A percentile compares a stretch with the other conserved stretches of the same genome.
Conservation (phyloP, 306 rosid genomes). For the Fagus crenata region DNA sequence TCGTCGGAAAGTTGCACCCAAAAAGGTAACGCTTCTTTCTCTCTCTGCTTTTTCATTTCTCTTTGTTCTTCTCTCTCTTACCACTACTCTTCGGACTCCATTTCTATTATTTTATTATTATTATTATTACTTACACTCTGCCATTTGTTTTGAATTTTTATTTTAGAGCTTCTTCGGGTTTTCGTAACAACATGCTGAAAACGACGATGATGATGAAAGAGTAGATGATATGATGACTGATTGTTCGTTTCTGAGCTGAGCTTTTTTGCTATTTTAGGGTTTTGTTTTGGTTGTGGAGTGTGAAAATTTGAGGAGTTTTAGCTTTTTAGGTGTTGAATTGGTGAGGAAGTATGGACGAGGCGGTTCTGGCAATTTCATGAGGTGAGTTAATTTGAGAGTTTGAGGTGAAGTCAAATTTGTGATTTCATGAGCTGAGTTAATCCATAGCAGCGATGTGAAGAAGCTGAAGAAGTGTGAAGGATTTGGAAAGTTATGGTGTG, state of each 20-base stretch:
- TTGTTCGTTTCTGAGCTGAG: too few species aligned
- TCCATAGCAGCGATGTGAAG: neutral
- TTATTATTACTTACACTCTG: conserved; percentile 8
- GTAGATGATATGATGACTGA: neutral
- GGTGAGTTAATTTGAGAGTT: too few species aligned
- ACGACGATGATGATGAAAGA: neutral
- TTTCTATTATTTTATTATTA: conserved; percentile 51
- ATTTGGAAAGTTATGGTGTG: conserved; percentile 38
- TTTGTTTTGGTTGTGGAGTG: too few species aligned
- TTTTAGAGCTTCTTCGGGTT: conserved; percentile 16
- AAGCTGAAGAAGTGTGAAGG: neutral
- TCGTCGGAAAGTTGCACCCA: conserved; percentile 70
- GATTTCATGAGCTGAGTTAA: conserved; percentile 9
- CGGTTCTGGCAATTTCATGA: too few species aligned
- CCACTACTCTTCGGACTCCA: conserved; percentile 34
- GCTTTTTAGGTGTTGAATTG: too few species aligned
- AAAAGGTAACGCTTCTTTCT: conserved; percentile 45
- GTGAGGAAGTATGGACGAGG: too few species aligned
- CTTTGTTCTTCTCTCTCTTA: conserved; percentile 16
- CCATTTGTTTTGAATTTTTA: conserved; percentile 22
- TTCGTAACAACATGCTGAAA: neutral
- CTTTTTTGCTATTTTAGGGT: too few species aligned
- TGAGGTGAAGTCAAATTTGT: neutral
- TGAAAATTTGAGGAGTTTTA: too few species aligned
- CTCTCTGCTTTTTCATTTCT: conserved; percentile 17